Conservation (phyloP, 345 rosid species). For the Populus pruinosa region DNA sequence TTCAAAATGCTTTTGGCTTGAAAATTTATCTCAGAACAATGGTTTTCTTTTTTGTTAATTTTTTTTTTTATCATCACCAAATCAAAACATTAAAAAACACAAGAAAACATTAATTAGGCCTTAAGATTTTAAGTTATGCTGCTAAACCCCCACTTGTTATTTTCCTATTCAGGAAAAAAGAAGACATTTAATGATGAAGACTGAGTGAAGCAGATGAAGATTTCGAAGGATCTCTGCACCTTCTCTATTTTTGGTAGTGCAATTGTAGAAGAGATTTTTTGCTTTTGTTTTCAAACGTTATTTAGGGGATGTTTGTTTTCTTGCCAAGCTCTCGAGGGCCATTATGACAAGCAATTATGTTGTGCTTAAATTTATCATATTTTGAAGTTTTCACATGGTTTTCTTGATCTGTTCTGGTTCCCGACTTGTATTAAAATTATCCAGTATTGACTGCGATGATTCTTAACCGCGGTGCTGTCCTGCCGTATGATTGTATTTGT, state of each 20-base stretch:
- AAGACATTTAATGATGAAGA: background rate
- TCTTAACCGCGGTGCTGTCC: too few species aligned
- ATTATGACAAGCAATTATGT: background rate
- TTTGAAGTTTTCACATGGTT: background rate
- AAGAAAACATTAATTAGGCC: too few species aligned
- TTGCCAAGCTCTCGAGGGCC: background rate
- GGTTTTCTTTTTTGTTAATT: too few species aligned
- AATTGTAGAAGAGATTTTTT: background rate
- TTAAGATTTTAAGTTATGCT: background rate
- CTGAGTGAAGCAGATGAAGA: background rate
- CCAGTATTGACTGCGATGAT: too few species aligned
- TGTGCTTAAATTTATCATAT: background rate
- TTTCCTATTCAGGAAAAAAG: background rate
- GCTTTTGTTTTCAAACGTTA: background rate
- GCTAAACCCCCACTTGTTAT: background rate
- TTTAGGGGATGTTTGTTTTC: background rate
- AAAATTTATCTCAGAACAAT: too few species aligned
- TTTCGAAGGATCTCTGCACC: background rate
- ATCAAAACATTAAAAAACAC: too few species aligned
- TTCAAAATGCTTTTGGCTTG: too few species aligned
- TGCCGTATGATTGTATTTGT: too few species aligned
- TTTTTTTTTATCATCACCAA: too few species aligned
- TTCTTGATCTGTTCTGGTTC: background rate
- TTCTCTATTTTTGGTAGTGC: background rate
- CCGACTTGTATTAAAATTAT: too few species aligned